Percentiles rank a stretch among this genome's conserved stretches.
These are phyloP conservation scores for Pythium grandisporangium DNA, from an alignment of 352 stramenopile genomes.

Conservation along the genomic window DNA sequence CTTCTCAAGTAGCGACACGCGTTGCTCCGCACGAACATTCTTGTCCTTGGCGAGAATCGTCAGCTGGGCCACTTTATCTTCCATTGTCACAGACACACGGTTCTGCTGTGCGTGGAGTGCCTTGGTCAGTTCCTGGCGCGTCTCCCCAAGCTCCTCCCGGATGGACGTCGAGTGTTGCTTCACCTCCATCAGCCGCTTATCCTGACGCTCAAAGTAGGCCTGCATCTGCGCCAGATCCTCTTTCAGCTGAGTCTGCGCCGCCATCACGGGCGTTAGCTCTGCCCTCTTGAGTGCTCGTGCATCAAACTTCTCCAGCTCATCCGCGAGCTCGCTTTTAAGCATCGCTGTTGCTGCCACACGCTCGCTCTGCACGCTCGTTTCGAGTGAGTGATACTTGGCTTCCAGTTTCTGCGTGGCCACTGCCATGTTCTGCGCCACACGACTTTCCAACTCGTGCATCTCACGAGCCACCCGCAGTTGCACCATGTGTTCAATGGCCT, in stretches of 20 bases:
- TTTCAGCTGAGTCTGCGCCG: slow-evolving; percentile 46
- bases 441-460: slow-evolving; percentile 64
- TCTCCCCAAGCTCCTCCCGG: slow-evolving; percentile 42
- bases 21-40: slow-evolving; percentile 36
- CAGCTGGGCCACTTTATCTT: slow-evolving; percentile 48
- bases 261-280: slow-evolving; percentile 42
- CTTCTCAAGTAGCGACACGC: slow-evolving; percentile 33
- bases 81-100: slow-evolving; percentile 26
- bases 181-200: slow-evolving; percentile 48
- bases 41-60: slow-evolving; percentile 29
- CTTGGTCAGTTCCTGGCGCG: slow-evolving; percentile 46
- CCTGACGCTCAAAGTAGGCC: slow-evolving; percentile 43
- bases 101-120: slow-evolving; percentile 39
- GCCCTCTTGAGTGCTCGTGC: slow-evolving; percentile 28
- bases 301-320: slow-evolving; percentile 52
- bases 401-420: slow-evolving; percentile 66
- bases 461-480: slow-evolving; percentile 58
- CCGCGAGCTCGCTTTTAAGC: slow-evolving; percentile 45
- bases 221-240: slow-evolving; percentile 53
- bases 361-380: slow-evolving; percentile 40
- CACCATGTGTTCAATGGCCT: slow-evolving; percentile 54
- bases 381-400: slow-evolving; percentile 38
- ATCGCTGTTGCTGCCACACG: slow-evolving; percentile 34
- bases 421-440: slow-evolving; percentile 38
- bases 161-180: slow-evolving; percentile 34